Base-by-base conservation (phyloP, 192 early-diverging fungal genomes). In the Cladochytrium replicatum region DNA sequence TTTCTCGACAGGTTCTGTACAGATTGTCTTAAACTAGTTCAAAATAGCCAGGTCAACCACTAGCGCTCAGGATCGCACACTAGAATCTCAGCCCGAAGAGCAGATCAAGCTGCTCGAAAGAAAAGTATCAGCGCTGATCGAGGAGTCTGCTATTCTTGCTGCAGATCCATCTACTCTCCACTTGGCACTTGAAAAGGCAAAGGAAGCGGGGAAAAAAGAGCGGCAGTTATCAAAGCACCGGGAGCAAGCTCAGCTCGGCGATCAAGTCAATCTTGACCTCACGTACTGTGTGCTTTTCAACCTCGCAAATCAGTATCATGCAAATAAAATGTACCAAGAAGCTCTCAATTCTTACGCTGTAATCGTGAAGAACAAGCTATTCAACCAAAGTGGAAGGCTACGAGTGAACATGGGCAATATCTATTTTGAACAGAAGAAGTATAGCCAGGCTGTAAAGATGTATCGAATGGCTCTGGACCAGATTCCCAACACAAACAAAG, bases 331-430 rank as follows among this genome's bases (percentile, higher is more conserved):
- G 77, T 77, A 77, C 48, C 74, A 73, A 48, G 77, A 79, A 48
- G 77, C 77, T 7, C 53, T 79, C 29, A 74, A 77, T 50, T 55
- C 68, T 6, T 79, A 71, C 30, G 55, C 69, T 26, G 69, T 77
- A 4, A 77, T 79, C 63, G 77, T 77, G 8, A 75, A 76, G 37
- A 79, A 79, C 58, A 79, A 79, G 57, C 53, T 74, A 41, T 79
- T 79, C 53, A 74, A 77, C 50, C 77, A 79, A 60, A 54, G 56
- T 38, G 74, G 74, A 15, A 39, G 74, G 46, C 55, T 79, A 32
- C 40, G 77, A 15, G 77, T 79, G 39, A 79, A 79, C 50, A 79
- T 79, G 77, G 77, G 77, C 8, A 79, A 79, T 56, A 74, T 75
- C 13, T 77, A 79, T 52, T 71, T 77, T 60, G 71, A 74, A 54